Evolutionary conservation across 371 early-diverging fungal genomes (phyloP), one percentile per base, ranked within the genome.

Genomic region (Sporodiniella umbellata): DNA sequence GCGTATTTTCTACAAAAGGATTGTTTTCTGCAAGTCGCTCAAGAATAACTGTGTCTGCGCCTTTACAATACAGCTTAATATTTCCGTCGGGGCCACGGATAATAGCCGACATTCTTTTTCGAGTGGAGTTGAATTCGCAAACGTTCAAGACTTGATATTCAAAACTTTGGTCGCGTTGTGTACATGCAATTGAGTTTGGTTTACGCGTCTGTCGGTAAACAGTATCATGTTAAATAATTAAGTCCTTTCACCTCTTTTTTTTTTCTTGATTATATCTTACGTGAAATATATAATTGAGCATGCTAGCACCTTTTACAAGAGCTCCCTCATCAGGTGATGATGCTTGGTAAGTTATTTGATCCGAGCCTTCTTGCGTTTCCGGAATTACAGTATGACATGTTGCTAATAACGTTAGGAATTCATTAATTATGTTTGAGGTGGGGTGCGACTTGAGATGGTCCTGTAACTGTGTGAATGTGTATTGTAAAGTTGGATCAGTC

Each of bases 361-460:
- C 79, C 12, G 84, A 72, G n/a, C 79, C 86, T 52, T 87, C 85
- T 33, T 75, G 78, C 11, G 62, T 57, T 66, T 96, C 96, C 4
- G 97, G 95, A 66, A 97, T 95, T 12, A 98, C 99, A 4, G 97
- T 98, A 69, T 98, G 97, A 68, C 99, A 98, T 14, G 87, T 85
- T 8, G 95, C 86, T 22, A 98, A 74, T n/a, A 95, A 66, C 10
- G 85, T 86, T 56, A 91, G 70, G 51, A 89, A 91, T 61, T 89
- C 89, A 25, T 82, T 80, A 46, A 88, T 81, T 28, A 81, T 73
- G 58, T 80, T 79, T 25, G 83, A 79, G 11, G 80, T 81, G 8
- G 78, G 71, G 51, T 85, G 86, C 3, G 71, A 71, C 38, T 78
- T 78, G 3, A 88, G 63, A 48, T 89, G 84, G 30, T 82, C 78